These are phyloP conservation scores for Ophiostoma montium DNA, from an alignment of 2,329 filamentous ascomycete species.

Conservation along the genomic window DNA sequence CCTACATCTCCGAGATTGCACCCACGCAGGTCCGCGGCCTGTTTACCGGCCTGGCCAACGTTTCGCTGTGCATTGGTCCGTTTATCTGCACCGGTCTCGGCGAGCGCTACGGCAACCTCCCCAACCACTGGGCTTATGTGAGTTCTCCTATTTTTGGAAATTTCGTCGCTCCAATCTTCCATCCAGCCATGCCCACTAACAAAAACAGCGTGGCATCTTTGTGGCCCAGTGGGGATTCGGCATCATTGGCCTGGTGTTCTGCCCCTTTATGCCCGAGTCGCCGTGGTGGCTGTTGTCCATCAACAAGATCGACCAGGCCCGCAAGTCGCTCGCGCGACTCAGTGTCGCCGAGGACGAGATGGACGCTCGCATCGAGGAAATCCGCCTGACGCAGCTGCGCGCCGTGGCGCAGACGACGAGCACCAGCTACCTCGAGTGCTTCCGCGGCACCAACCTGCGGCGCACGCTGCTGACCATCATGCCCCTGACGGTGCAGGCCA, in stretches of 20 bases:
- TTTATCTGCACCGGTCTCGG: background rate
- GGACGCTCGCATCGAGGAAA: slow-evolving; percentile 27
- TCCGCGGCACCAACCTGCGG: slow-evolving; percentile 32
- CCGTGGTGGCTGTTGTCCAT: slow-evolving; percentile 21
- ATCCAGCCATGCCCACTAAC: background rate
- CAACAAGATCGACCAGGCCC: slow-evolving; percentile 26
- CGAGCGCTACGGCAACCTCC: background rate
- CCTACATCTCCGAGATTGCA: slow-evolving; percentile 14
- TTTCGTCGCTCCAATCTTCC: background rate
- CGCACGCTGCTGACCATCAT: slow-evolving; percentile 29
- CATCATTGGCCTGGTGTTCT: slow-evolving; percentile 9
- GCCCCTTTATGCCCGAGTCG: slow-evolving; percentile 14
- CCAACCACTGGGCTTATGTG: slow-evolving; percentile 12
- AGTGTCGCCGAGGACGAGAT: background rate
- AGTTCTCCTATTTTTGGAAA: slow-evolving; percentile 9
- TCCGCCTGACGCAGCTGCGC: slow-evolving; percentile 17
- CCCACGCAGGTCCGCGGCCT: slow-evolving; percentile 13
- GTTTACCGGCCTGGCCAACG: background rate
- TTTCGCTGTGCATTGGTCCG: background rate
- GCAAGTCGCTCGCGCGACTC: slow-evolving; percentile 19
- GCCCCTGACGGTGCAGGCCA: slow-evolving; percentile 50
- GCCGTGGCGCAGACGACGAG: slow-evolving; percentile 29
- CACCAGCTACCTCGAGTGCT: slow-evolving; percentile 35
- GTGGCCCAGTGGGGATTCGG: slow-evolving; percentile 17
- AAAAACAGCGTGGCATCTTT: slow-evolving; percentile 15